Evolutionary conservation across 352 stramenopile genomes (phyloP).

Genomic region (Globisporangium splendens): DNA sequence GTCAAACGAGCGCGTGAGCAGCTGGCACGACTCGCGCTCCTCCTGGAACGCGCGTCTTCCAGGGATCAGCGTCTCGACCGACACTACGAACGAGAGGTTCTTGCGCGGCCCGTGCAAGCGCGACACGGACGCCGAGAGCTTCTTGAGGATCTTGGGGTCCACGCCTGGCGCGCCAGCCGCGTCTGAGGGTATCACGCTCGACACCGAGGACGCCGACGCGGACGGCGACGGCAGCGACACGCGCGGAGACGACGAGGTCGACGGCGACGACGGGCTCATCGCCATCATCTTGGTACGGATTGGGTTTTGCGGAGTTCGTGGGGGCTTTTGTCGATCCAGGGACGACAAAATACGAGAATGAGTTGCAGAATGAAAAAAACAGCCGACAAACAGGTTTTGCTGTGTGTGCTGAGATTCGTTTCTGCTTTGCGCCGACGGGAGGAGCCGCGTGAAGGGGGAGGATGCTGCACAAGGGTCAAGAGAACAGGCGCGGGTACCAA

Average conservation of each 20-base stretch:
- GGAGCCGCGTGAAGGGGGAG: too few species aligned
- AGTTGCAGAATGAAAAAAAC: too few species aligned
- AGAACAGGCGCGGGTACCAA: too few species aligned
- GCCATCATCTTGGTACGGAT: background rate
- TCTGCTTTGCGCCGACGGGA: too few species aligned
- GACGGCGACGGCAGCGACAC: slow-evolving; percentile 31
- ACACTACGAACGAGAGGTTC: slow-evolving; percentile 79
- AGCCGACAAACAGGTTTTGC: too few species aligned
- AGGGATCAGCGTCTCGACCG: slow-evolving; percentile 66
- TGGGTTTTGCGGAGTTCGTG: too few species aligned
- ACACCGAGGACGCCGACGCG: slow-evolving; percentile 17
- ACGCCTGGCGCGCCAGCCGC: slow-evolving; percentile 32
- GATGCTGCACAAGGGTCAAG: too few species aligned
- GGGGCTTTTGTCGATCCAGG: too few species aligned
- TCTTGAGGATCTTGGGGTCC: slow-evolving; percentile 80
- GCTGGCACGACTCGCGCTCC: slow-evolving; percentile 64
- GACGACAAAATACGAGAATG: too few species aligned
- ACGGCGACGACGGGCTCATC: slow-evolving; percentile 9
- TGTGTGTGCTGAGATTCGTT: too few species aligned
- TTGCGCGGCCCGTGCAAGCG: slow-evolving; percentile 63
- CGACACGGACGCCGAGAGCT: slow-evolving; percentile 70
- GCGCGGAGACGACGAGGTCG: slow-evolving; percentile 1
- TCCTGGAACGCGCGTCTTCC: slow-evolving; percentile 51
- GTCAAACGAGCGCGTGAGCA: slow-evolving; percentile 71
- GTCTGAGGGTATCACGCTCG: slow-evolving; percentile 38